These are phyloP conservation scores for Ceratocystis destructans DNA, from an alignment of 2,329 filamentous ascomycete species.

Conservation along the genomic window DNA sequence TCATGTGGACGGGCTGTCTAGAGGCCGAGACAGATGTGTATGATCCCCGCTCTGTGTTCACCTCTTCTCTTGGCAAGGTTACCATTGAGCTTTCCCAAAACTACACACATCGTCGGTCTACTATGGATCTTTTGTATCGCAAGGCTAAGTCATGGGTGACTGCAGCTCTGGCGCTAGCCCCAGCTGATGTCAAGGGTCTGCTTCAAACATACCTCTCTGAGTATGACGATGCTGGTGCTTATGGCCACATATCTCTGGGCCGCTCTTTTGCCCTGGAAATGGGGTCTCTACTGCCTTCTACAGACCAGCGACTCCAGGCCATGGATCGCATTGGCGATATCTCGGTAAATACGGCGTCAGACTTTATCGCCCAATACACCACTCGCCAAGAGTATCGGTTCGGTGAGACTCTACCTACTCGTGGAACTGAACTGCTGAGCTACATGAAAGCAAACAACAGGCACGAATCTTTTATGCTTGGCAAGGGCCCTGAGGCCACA, in stretches of 20 bases:
- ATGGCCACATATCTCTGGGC: constrained; percentile 83
- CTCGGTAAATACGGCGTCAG: constrained; percentile 79
- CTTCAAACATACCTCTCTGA: constrained; percentile 94
- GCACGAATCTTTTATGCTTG: constrained; percentile 38
- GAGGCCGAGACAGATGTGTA: constrained; percentile 93
- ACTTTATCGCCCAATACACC: constrained; percentile 94
- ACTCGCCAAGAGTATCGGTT: constrained; percentile 92
- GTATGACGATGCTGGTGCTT: constrained; percentile 72
- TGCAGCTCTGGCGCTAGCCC: constrained; percentile 67
- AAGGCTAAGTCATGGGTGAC: constrained; percentile 71
- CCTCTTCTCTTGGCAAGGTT: constrained; percentile 62
- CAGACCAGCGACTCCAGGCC: constrained; percentile 72
- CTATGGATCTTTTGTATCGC: constrained; percentile 62
- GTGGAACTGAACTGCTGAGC: constrained; percentile 51
- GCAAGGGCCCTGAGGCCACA: constrained; percentile 28
- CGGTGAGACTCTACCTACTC: constrained; percentile 58
- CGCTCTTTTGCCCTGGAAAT: constrained; percentile 90
- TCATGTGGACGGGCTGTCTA: constrained; percentile 91
- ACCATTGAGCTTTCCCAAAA: constrained; percentile 88
- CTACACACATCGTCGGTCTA: constrained; percentile 66
- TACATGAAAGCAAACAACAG: constrained; percentile 37
- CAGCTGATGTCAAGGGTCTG: constrained; percentile 85
- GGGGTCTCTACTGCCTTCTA: constrained; percentile 71
- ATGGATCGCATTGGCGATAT: constrained; percentile 62
- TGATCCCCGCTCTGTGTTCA: constrained; percentile 68